Conservation (phyloP, 2,329 filamentous ascomycete species). For the Trichoderma sp. region DNA sequence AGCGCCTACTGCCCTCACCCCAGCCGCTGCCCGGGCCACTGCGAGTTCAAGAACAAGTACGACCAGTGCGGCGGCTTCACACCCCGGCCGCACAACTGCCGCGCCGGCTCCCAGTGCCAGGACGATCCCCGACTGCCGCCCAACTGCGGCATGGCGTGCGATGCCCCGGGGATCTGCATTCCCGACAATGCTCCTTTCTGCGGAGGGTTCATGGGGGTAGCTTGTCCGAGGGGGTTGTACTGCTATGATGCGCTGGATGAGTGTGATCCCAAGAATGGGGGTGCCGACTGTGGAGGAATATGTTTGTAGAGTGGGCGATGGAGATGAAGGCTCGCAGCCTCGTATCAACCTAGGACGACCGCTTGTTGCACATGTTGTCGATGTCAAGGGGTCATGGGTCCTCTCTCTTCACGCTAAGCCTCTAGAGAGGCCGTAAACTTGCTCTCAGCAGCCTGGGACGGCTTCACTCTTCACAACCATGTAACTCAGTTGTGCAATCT, state of each 20-base stretch:
- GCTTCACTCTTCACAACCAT: too few relatives aligned
- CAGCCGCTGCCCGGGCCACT: conserved; percentile 38
- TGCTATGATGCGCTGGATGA: conserved; percentile 40
- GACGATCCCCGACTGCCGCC: conserved; percentile 40
- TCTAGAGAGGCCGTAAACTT: too few relatives aligned
- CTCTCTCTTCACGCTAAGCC: too few relatives aligned
- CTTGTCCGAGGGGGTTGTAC: conserved; percentile 36
- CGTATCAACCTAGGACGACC: too few relatives aligned
- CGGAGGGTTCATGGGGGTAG: conserved; percentile 34
- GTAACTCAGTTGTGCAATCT: too few relatives aligned
- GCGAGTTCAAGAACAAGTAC: conserved; percentile 39
- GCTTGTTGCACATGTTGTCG: too few relatives aligned
- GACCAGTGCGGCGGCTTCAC: conserved; percentile 40
- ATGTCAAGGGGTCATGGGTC: too few relatives aligned
- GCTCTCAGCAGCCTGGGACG: too few relatives aligned
- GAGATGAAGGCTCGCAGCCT: too few relatives aligned
- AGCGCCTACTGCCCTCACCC: conserved; percentile 34
- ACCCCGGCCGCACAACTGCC: conserved; percentile 35
- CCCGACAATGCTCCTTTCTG: conserved; percentile 33
- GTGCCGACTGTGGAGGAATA: conserved; percentile 39
- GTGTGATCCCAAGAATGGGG: conserved; percentile 38
- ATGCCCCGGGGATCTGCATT: conserved; percentile 41
- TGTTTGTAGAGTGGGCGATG: conserved; percentile 34
- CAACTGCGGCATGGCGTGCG: conserved; percentile 43
- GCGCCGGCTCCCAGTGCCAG: conserved; percentile 35